Evolutionary conservation across 2,329 filamentous ascomycete genomes (phyloP).

Genomic region (Chaetomium strumarium): DNA sequence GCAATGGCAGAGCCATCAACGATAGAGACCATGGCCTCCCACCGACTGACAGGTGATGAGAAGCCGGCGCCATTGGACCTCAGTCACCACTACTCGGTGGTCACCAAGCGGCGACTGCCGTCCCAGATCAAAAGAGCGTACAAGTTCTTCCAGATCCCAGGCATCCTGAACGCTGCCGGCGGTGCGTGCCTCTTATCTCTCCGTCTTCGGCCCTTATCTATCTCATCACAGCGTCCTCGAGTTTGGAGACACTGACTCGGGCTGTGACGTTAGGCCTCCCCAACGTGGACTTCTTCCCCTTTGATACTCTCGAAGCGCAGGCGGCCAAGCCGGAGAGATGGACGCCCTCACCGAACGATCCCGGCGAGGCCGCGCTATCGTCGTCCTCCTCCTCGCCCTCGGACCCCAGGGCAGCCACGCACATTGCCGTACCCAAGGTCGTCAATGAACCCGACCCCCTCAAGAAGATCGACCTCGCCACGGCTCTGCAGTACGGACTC

Average conservation of each 20-base stretch:
- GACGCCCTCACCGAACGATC: slow-evolving; percentile 60
- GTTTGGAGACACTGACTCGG: not conserved
- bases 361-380: slow-evolving; percentile 29
- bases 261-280: slow-evolving; percentile 59
- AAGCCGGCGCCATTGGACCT: slow-evolving; percentile 60
- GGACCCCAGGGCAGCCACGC: slow-evolving; percentile 34
- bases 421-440: slow-evolving; percentile 67
- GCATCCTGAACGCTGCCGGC: slow-evolving; percentile 57
- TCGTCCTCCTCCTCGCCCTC: slow-evolving; percentile 24
- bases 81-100: slow-evolving; percentile 69
- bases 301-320: slow-evolving; percentile 81
- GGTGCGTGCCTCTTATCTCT: slow-evolving; percentile 38
- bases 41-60: slow-evolving; percentile 7
- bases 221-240: not conserved
- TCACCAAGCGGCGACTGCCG: slow-evolving; percentile 57
- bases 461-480: slow-evolving; percentile 71
- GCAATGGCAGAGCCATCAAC: slow-evolving; percentile 2
- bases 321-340: slow-evolving; percentile 70
- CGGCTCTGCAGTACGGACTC: slow-evolving; percentile 82
- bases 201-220: not conserved
- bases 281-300: slow-evolving; percentile 77
- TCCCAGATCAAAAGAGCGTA: slow-evolving; percentile 77
- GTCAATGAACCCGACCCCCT: slow-evolving; percentile 51
- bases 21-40: not conserved
- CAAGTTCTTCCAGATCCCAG: slow-evolving; percentile 68